Percentiles rank a stretch among this genome's conserved stretches.
These are phyloP conservation scores for Lonicera japonica DNA, from an alignment of 129 eudicot genomes.

Conservation along the genomic window DNA sequence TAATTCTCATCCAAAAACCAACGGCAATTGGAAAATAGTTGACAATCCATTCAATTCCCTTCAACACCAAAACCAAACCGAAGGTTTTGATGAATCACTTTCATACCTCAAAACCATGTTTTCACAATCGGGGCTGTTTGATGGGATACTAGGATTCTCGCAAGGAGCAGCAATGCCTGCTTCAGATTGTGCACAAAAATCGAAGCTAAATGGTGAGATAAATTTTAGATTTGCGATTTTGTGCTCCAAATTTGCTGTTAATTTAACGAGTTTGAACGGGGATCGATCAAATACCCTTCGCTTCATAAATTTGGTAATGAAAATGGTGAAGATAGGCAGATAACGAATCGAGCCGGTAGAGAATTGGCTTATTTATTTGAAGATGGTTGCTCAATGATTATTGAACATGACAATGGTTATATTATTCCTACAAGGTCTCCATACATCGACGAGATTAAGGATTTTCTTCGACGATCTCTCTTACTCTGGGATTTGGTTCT, in stretches of 20 bases:
- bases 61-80: conserved; percentile 77
- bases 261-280: conserved; percentile 26
- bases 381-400: conserved; percentile 51
- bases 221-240: conserved; percentile 68
- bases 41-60: conserved; percentile 58
- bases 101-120: conserved; percentile 44
- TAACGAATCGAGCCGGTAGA: conserved; percentile 54
- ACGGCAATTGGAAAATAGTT: conserved; percentile 50
- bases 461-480: conserved; percentile 61
- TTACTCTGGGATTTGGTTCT: conserved; percentile 16
- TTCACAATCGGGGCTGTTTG: conserved; percentile 58
- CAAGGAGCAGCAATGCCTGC: conserved; percentile 99
- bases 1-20: conserved; percentile 15
- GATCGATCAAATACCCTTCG: conserved; percentile 66
- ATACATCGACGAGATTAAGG: conserved; percentile 60
- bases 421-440: conserved; percentile 90
- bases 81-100: conserved; percentile 66
- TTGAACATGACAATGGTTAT: conserved; percentile 84
- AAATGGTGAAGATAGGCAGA: conserved; percentile 74
- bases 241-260: conserved; percentile 78
- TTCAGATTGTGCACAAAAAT: conserved; percentile 42
- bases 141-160: conserved; percentile 91
- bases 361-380: conserved; percentile 65
- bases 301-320: conserved; percentile 76
- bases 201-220: conserved; percentile 38